Conservation (phyloP, 2,329 filamentous ascomycete genomes). For the Dryadomyces quercivorus region DNA sequence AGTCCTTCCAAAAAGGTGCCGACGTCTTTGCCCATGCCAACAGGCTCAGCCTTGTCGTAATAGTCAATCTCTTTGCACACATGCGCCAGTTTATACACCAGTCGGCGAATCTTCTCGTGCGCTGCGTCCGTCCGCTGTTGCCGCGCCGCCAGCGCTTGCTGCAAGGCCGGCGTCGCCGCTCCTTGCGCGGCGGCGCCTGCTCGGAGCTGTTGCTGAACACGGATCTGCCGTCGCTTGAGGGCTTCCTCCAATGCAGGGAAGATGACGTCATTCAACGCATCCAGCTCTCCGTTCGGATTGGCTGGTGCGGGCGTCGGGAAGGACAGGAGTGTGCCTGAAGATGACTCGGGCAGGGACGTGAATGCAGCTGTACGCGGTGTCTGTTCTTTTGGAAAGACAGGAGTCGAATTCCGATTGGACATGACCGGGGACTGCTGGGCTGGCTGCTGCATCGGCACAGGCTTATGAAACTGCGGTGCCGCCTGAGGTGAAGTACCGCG, state of each 20-base stretch:
- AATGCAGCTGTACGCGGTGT: neutral
- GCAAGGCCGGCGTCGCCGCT: conserved; percentile 14
- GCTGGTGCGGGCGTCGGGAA: conserved; percentile 46
- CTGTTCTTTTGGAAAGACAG: conserved; percentile 9
- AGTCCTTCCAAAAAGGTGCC: conserved; percentile 83
- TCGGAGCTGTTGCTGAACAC: conserved; percentile 39
- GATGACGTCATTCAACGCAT: conserved; percentile 81
- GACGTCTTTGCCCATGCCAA: conserved; percentile 89
- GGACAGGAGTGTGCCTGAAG: conserved; percentile 20
- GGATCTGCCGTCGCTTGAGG: conserved; percentile 62
- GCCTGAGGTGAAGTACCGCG: conserved; percentile 22
- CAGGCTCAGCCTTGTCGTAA: conserved; percentile 72
- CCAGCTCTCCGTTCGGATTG: conserved; percentile 57
- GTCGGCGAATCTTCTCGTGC: conserved; percentile 69
- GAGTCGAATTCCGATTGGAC: neutral
- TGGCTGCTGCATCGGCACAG: conserved; percentile 8
- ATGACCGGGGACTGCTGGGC: neutral
- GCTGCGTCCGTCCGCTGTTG: conserved; percentile 57
- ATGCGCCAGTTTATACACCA: conserved; percentile 72
- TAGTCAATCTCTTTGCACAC: conserved; percentile 85
- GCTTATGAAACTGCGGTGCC: conserved; percentile 14
- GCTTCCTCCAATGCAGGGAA: conserved; percentile 87
- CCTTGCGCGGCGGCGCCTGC: conserved; percentile 2
- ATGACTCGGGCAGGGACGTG: conserved; percentile 9
- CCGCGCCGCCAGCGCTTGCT: conserved; percentile 41